Evolutionary conservation across 2,329 filamentous ascomycete species (phyloP), one percentile per base, ranked within the genome.

Genomic region (Aspergillus neoniger): DNA sequence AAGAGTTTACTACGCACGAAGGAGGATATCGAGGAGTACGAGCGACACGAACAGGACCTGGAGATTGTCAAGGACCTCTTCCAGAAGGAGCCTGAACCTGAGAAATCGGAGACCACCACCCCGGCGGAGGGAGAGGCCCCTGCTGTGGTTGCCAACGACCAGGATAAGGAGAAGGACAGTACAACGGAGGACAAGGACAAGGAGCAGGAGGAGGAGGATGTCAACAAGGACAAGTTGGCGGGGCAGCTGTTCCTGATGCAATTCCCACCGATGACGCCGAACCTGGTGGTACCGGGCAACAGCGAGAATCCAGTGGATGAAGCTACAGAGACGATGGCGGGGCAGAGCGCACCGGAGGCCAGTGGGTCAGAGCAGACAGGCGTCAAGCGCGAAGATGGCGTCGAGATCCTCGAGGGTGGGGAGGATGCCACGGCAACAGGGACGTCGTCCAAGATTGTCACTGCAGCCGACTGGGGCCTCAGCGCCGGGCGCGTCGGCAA

Each of bases 161-260:
- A 65, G 36, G 58, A 55, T 12, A 57, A 65, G 21, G 38, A 63
- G 25, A 54, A 63, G 21, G 63, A 36, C 12, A 36, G 32, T 36
- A 36, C 32, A 36, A 36, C 61, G 41, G 55, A 59, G 7, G 63
- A 58, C 19, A 58, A 64, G 32, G 63, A 58, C 9, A 65, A 67
- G 32, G 63, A 68, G 23, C 61, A 70, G 19, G 64, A 63, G n/a
- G 72, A 68, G 44, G 69, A 71, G 23, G 71, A 76, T 28, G 54
- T 53, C 10, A 64, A 59, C 52, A 68, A 77, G 67, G 80, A 77
- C 55, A 77, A 77, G 44, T 77, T 81, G 17, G 75, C 82, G 38
- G 82, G 86, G 57, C 81, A 83, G 59, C 79, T 86, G 56, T 88
- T 88, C 70, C 78, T 88, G 55, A 85, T 88, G 71, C 86, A 88